Percentiles rank a stretch among this genome's conserved stretches.
phyloP scores from a whole-genome alignment of 192 early-diverging fungal genomes.

The Umbelopsis sp. region DNA sequence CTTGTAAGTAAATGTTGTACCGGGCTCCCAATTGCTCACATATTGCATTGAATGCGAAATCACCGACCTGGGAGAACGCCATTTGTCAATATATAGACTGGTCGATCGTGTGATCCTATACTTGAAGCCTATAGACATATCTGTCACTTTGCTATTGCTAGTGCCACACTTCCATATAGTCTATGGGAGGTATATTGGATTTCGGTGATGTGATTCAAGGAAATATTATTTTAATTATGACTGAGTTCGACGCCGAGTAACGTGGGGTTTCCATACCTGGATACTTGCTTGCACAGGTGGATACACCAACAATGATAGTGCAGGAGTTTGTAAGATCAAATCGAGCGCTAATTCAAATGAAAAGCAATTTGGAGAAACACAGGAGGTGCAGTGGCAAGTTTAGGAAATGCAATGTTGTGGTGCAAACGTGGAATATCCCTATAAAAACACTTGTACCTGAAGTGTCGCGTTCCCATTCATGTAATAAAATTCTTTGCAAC shows the following conservation, averaged over 20 bases:
- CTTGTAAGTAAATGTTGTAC: not conserved
- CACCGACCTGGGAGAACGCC: slow-evolving; percentile 22
- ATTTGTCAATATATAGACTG: slow-evolving; percentile 8
- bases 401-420: not conserved
- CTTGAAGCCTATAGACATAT: not conserved
- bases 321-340: slow-evolving; percentile 30
- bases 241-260: not conserved
- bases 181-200: not conserved
- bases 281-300: slow-evolving; percentile 20
- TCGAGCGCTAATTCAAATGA: slow-evolving; percentile 25
- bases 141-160: slow-evolving; percentile 18
- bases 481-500: not conserved
- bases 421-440: not conserved
- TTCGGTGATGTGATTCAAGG: not conserved
- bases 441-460: not conserved
- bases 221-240: not conserved
- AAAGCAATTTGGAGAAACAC: not conserved
- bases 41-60: slow-evolving; percentile 17
- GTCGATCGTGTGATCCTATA: not conserved
- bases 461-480: not conserved
- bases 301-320: slow-evolving; percentile 20
- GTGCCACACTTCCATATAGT: slow-evolving; percentile 29
- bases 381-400: not conserved
- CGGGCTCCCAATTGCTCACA: not conserved
- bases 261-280: slow-evolving; percentile 24